A percentile compares a stretch with the other conserved stretches of the same genome.
These are phyloP conservation scores for Acer campestre DNA, from an alignment of 345 rosid genomes.

Conservation along the genomic window DNA sequence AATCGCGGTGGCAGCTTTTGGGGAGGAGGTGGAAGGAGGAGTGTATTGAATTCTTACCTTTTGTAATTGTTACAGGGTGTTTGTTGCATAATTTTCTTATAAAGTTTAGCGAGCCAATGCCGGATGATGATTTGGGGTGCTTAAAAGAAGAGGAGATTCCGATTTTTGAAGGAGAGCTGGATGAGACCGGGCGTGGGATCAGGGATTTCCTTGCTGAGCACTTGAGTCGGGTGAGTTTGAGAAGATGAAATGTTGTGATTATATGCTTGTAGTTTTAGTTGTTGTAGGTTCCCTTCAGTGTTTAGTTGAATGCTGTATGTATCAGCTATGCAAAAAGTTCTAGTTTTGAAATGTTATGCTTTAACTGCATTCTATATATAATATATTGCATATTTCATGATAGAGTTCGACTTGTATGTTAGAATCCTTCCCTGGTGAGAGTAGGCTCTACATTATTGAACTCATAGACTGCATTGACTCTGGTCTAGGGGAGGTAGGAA, in stretches of 20 bases:
- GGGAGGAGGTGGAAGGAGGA: constrained; percentile 67
- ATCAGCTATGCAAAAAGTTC: too few species aligned
- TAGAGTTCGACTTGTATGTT: neutral
- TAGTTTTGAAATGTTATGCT: neutral
- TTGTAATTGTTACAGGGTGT: constrained; percentile 63
- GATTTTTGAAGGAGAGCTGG: constrained; percentile 50
- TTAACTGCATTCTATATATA: neutral
- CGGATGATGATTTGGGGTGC: constrained; percentile 32
- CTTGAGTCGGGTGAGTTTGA: too few species aligned
- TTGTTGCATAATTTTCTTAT: constrained; percentile 76
- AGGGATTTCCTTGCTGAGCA: too few species aligned
- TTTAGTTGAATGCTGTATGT: too few species aligned
- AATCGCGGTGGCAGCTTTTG: constrained; percentile 67
- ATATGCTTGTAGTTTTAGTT: too few species aligned
- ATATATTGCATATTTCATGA: neutral
- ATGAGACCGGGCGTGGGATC: too few species aligned
- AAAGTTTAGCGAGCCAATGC: constrained; percentile 43
- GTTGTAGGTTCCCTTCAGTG: too few species aligned
- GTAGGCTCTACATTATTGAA: neutral
- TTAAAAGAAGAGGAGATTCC: constrained; percentile 29
- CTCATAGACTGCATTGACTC: neutral
- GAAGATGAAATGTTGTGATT: too few species aligned
- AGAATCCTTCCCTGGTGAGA: neutral
- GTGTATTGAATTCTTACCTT: constrained; percentile 54
- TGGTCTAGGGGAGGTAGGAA: neutral